Evolutionary conservation across 768 basidiomycete species (phyloP).

Genomic region (Xerocomus brunneocitrinus): DNA sequence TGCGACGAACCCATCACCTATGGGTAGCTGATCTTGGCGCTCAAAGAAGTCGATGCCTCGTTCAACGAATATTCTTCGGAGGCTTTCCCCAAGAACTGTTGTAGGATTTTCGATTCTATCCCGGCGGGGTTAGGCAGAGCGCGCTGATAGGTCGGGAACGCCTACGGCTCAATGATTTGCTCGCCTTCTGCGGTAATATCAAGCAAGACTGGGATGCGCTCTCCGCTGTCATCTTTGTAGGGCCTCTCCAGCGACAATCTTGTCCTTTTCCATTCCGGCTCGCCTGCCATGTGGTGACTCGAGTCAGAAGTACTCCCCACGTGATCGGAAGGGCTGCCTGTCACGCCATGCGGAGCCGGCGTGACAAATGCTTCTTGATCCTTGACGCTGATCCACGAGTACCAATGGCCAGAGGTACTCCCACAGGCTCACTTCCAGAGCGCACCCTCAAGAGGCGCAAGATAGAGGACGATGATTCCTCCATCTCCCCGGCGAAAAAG

Average conservation of each 20-base stretch:
- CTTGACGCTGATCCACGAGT: slow-evolving; percentile 32
- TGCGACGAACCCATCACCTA: slow-evolving; percentile 20
- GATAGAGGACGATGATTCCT: slow-evolving; percentile 53
- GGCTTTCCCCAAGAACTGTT: slow-evolving; percentile 56
- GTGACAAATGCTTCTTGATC: slow-evolving; percentile 11
- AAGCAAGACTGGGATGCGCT: slow-evolving; percentile 53
- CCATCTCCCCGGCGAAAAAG: slow-evolving; percentile 52
- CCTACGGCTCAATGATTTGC: slow-evolving; percentile 70
- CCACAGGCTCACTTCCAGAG: slow-evolving; percentile 19
- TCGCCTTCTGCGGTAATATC: slow-evolving; percentile 72
- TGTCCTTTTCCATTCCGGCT: slow-evolving; percentile 53
- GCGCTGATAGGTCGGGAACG: slow-evolving; percentile 4
- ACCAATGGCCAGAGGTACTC: slow-evolving; percentile 29
- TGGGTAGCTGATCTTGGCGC: slow-evolving; percentile 31
- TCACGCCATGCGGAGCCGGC: neutral
- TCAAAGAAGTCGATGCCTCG: slow-evolving; percentile 77
- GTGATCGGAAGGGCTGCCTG: slow-evolving; percentile 18
- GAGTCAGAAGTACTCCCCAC: slow-evolving; percentile 14
- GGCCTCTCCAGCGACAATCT: slow-evolving; percentile 72
- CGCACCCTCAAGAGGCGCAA: slow-evolving; percentile 56
- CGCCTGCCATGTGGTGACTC: slow-evolving; percentile 18
- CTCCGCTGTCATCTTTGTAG: slow-evolving; percentile 74
- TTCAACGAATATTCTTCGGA: slow-evolving; percentile 68
- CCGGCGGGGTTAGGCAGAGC: slow-evolving; percentile 14
- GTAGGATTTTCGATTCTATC: slow-evolving; percentile 52